A percentile compares a stretch with the other conserved stretches of the same genome.
These are phyloP conservation scores for Penicillium occitanis DNA, from an alignment of 2,329 filamentous ascomycete genomes.

Conservation along the genomic window DNA sequence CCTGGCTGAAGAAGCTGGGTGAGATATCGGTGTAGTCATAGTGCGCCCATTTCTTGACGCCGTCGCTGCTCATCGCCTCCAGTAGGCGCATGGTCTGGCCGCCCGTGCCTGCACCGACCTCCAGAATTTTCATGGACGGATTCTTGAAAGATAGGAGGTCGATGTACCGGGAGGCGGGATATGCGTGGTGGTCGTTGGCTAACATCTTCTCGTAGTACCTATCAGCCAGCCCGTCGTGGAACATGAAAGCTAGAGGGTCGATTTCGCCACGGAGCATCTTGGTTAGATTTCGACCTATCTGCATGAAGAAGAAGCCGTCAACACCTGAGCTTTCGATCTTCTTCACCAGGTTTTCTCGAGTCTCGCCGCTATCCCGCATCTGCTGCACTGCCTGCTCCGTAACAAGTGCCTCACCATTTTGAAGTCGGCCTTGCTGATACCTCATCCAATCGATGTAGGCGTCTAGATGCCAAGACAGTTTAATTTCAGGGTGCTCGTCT, in stretches of 20 bases:
- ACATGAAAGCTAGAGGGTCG: not conserved
- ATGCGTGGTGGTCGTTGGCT: not conserved
- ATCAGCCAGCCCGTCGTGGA: not conserved
- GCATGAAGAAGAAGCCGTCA: not conserved
- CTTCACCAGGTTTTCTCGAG: not conserved
- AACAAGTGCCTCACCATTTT: not conserved
- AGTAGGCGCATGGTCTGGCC: not conserved
- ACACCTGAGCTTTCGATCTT: not conserved
- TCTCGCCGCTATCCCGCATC: not conserved
- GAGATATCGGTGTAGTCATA: constrained; percentile 2
- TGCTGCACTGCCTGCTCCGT: not conserved
- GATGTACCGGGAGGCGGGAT: not conserved
- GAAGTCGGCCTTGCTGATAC: not conserved
- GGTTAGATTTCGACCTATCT: not conserved
- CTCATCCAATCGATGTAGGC: not conserved
- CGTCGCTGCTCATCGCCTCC: not conserved
- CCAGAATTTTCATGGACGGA: not conserved
- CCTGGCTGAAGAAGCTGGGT: not conserved
- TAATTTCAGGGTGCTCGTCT: not conserved
- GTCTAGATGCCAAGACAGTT: not conserved
- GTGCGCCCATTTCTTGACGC: not conserved
- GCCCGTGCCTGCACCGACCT: not conserved
- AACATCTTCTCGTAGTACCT: not conserved
- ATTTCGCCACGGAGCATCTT: not conserved
- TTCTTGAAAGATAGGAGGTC: not conserved